Base-by-base conservation (phyloP, 441 rosid genomes). In the Erodium chrysanthum region DNA sequence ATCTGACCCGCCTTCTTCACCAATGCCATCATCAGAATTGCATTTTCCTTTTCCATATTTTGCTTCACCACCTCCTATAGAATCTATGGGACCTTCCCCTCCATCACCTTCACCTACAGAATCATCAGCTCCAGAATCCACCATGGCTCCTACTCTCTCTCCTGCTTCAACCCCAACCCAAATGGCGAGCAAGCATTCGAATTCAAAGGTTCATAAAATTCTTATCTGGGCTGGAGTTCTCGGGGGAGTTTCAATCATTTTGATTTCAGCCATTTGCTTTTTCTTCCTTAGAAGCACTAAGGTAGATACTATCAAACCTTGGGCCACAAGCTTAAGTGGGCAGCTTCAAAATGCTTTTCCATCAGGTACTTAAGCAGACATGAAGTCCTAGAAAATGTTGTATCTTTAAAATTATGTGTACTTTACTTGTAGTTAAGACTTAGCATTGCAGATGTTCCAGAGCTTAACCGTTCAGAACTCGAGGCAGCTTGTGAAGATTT, bases 401-500 rank as follows among this genome's bases (percentile, higher is more conserved):
- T 54, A 54, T 20, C 25, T 54, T 54, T 20, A 0, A 20, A 52
- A 52, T 50, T 52, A 11, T 50, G 3, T n/a, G 5, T 50, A 50
- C 12, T 50, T 59, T 44, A 12, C 68, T 74, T 20, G 65, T 37
- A 15, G 58, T 58, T 52, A 33, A 14, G 64, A 25, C 50, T 69
- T 66, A 50, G 59, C 66, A 42, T 75, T 77, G 65, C 92, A 92
- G 97, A 90, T 66, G 92, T 86, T 22, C 97, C 96, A 7, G 90
- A 85, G 77, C 86, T 92, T 52, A 85, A 83, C 81, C 83, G 95
- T 66, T 74, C 90, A 48, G 99, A 95, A 75, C 89, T 95, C 66
- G 88, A 83, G 81, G 90, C 86, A 59, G 99, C 96, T 18, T 92
- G 99, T 67, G 99, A 95, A 80, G 98, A 92, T 78, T 95, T 95